Evolutionary conservation across 257 asterid genomes (phyloP), one percentile per base, ranked within the genome.

Genomic region (Forsythia suspensa): DNA sequence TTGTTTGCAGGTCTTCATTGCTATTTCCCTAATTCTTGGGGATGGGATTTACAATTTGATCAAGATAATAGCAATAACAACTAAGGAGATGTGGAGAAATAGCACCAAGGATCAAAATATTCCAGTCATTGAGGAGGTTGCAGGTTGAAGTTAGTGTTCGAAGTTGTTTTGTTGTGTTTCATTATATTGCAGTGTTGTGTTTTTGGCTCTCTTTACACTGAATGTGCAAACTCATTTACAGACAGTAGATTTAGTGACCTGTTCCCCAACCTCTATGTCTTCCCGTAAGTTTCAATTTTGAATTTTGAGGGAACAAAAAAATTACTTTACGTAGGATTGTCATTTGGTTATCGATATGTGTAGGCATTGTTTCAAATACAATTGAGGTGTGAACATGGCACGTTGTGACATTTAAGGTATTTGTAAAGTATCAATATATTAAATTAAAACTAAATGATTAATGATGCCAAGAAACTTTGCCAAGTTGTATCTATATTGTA

Each of bases 21-120:
- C 98, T 67, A 93, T 92, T 84, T 82, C 97, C 63, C 91, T 95
- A 48, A 93, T 95, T 75, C 91, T 95, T 69, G 99, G 99, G 16
- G 99, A 95, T 85, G 97, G 99, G 63, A 87, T 95, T 83, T 95
- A 95, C 88, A 93, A 95, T 88, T 85, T 95, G 91, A 72, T 91
- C 59, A 95, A 95, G 91, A 93, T 93, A 74, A 84, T 95, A 73
- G 67, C 84, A 70, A 90, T 92, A 69, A 88, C 99, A 41, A 13
- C 89, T 36, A 87, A 72, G 84, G 97, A 90, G 87, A 84, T 91
- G 76, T 85, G 87, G 65, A 80, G 61, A 38, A 78, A 20, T 38
- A 78, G 83, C 88, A 76, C 76, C 87, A 84, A 76, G 15, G 88
- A 81, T 36, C 80, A 84, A 12, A 48, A 48, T 76, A 94, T 93